phyloP scores from a whole-genome alignment of 1,284 basidiomycete species.

The Puccinia horiana region DNA sequence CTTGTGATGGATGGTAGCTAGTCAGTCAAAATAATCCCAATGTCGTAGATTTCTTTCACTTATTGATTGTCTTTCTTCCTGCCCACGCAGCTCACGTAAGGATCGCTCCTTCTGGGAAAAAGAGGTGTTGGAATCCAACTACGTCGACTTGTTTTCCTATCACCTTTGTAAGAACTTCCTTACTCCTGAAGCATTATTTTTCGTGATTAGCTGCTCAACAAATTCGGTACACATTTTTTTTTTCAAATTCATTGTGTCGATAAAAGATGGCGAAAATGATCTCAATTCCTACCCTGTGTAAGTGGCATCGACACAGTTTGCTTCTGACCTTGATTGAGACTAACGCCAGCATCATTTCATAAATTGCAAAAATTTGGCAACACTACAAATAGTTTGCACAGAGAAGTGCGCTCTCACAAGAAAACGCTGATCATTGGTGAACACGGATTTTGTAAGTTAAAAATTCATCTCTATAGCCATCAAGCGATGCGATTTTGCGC shows the following conservation, averaged over 20 bases:
- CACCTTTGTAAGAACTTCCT: slow-evolving; percentile 37
- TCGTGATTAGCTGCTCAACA: not conserved
- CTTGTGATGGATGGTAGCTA: slow-evolving; percentile 50
- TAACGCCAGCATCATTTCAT: not conserved
- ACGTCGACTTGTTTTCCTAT: slow-evolving; percentile 44
- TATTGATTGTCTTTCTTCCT: not conserved
- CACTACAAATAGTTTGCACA: not conserved
- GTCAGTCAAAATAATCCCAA: slow-evolving; percentile 2
- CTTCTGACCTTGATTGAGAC: not conserved
- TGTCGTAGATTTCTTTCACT: not conserved
- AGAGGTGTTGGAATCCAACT: slow-evolving; percentile 34
- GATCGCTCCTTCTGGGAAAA: slow-evolving; percentile 27
- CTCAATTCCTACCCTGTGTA: not conserved
- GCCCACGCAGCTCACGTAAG: slow-evolving; percentile 6
- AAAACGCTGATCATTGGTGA: slow-evolving; percentile 45
- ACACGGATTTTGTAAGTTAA: slow-evolving; percentile 44
- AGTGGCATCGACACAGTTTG: not conserved
- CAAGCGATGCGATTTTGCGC: not conserved
- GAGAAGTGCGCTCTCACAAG: not conserved
- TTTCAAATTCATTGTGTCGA: not conserved
- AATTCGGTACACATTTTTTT: not conserved
- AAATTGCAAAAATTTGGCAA: not conserved
- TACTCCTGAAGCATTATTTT: not conserved
- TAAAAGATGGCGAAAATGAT: slow-evolving; percentile 18
- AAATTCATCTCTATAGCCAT: not conserved